Conservation (phyloP, 345 rosid genomes). For the Rhodomyrtus tomentosa region DNA sequence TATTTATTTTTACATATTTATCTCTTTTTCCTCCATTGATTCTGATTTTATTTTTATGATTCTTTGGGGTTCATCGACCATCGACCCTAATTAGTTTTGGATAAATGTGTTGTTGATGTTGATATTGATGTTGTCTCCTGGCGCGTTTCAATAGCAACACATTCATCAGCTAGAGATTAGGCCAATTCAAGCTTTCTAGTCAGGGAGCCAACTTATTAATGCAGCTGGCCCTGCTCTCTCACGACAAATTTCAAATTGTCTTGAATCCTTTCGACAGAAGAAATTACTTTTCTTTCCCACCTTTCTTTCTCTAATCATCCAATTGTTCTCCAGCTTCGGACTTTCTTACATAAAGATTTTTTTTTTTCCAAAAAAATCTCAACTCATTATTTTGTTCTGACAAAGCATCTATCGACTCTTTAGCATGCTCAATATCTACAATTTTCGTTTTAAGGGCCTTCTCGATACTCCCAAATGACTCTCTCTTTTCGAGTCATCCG, state of each 20-base stretch:
- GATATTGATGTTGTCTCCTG: too few relatives aligned
- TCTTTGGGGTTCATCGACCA: too few relatives aligned
- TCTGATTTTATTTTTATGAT: too few relatives aligned
- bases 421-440: background rate
- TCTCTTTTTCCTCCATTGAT: too few relatives aligned
- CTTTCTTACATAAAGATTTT: conserved; percentile 52
- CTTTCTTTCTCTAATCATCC: conserved; percentile 63
- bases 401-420: conserved; percentile 37
- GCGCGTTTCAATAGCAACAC: conserved; percentile 65
- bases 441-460: conserved; percentile 19
- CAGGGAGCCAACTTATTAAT: conserved; percentile 43
- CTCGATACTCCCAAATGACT: too few relatives aligned
- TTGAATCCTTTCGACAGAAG: conserved; percentile 34
- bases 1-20: too few relatives aligned
- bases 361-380: conserved; percentile 42
- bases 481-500: background rate
- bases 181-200: conserved; percentile 60
- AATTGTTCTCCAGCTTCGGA: conserved; percentile 56
- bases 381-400: conserved; percentile 62
- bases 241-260: conserved; percentile 35
- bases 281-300: conserved; percentile 39
- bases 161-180: conserved; percentile 63
- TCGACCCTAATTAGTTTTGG: too few relatives aligned
- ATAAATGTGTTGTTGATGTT: too few relatives aligned
- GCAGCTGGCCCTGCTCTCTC: conserved; percentile 49